Evolutionary conservation across 352 stramenopile genomes (phyloP), one percentile per base, ranked within the genome.

Genomic region (Phytophthora citrophthora): DNA sequence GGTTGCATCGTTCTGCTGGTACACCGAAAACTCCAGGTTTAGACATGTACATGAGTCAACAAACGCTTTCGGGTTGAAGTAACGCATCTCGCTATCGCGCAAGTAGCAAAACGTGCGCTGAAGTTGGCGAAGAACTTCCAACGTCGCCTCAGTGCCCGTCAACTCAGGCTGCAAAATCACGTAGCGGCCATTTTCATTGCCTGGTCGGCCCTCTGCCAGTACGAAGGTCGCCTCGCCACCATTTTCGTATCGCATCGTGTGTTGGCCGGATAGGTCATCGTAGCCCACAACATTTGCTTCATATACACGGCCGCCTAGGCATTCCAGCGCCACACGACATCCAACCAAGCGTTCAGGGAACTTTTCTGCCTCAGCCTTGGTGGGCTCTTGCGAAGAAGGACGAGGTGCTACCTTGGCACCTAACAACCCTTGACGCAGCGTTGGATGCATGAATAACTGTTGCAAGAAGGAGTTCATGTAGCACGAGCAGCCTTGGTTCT

Each of bases 381-480:
- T 96, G 0, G 92, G 91, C 40, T 93, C 86, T 56, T 74, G 61
- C 10, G 82, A 71, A 27, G 74, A 79, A 12, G 76, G 72, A 9
- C 77, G 74, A 36, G 81, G 70, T 38, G 78, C 50, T 11, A 96
- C 86, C 47, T 91, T 79, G 11, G 88, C 88, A 16, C 76, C 74
- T 46, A 97, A 27, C 29, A 97, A 54, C 12, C 88, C 90, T 70
- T 94, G 79, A 2, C 85, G 74, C 24, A 98, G 70, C 8, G 76
- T 90, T 3, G 83, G 79, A 40, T 95, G 83, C 83, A 96, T 96
- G 57, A 97, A 99, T 10, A 99, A 71, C 63, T 99, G 96, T 72
- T 99, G 98, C 15, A 99, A 77, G 15, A 99, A 93, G 1, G 96
- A 99, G 70, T 99, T 99, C 94, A 99, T 99, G 84, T 99, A 99